These are phyloP conservation scores for Venturia aucupariae DNA, from an alignment of 2,329 filamentous ascomycete species.

Conservation along the genomic window DNA sequence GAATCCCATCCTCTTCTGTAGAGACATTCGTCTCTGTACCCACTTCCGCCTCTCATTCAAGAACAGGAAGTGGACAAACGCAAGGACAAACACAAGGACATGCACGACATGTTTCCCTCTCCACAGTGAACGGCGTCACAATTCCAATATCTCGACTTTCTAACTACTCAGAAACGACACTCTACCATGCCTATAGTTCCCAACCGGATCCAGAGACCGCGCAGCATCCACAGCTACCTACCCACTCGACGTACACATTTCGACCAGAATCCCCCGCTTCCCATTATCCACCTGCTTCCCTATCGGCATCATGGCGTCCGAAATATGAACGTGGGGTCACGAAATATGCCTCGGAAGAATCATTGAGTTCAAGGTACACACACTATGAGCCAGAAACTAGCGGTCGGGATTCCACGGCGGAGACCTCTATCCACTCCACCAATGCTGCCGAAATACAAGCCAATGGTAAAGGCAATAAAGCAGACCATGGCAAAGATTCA, in stretches of 20 bases:
- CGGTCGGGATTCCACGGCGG: not conserved
- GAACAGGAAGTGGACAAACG: not conserved
- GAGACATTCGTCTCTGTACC: not conserved
- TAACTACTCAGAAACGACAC: not conserved
- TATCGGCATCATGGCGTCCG: not conserved
- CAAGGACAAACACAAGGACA: not conserved
- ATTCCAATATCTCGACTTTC: conserved; percentile 2
- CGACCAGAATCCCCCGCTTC: not conserved
- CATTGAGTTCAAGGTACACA: not conserved
- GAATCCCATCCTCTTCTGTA: not conserved
- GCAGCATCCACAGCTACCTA: not conserved
- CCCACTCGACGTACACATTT: not conserved
- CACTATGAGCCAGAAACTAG: not conserved
- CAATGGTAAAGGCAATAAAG: no score
- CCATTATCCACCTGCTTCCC: not conserved
- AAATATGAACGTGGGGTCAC: not conserved
- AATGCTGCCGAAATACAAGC: not conserved
- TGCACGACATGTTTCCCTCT: not conserved
- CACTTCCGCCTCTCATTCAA: not conserved
- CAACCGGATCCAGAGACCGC: not conserved
- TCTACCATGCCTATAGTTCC: not conserved
- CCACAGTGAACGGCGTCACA: not conserved
- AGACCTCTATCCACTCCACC: not conserved
- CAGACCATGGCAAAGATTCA: not conserved
- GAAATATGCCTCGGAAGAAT: not conserved